These are phyloP conservation scores for Hyaloperonospora arabidopsidis DNA, from an alignment of 352 stramenopile species.

Conservation along the genomic window DNA sequence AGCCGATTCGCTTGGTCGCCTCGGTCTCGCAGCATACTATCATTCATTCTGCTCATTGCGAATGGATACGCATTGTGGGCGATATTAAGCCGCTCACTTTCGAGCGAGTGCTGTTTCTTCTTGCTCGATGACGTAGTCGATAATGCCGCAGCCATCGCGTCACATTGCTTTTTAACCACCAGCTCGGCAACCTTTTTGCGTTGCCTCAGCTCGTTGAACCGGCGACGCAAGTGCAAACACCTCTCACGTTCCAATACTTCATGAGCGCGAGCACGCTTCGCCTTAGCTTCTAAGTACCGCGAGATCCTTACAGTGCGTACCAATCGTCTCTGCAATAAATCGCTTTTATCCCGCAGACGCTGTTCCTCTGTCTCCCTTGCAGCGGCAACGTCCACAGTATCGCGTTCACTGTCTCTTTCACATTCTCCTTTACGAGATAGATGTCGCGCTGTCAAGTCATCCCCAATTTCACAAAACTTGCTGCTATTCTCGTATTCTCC, in stretches of 20 bases:
- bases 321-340: conserved; percentile 68
- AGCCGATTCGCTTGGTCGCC: conserved; percentile 2
- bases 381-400: no score
- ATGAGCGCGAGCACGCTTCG: conserved; percentile 24
- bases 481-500: conserved; percentile 11
- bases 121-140: conserved; percentile 22
- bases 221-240: conserved; percentile 35
- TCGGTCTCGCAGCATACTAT: conserved; percentile 3
- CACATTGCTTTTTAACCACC: conserved; percentile 53
- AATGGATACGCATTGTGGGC: conserved; percentile 31
- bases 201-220: conserved; percentile 39
- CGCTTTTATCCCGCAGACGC: conserved; percentile 23
- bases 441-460: no score
- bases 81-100: conserved; percentile 42
- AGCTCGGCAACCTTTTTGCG: conserved; percentile 51
- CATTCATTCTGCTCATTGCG: conserved; percentile 2
- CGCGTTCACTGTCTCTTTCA: no score
- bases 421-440: no score
- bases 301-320: conserved; percentile 42
- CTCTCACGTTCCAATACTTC: conserved; percentile 41
- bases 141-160: conserved; percentile 36
- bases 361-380: conserved; percentile 19
- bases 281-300: conserved; percentile 31
- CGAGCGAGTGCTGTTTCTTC: conserved; percentile 29
- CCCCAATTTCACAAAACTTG: conserved; percentile 1